Evolutionary conservation across 1,284 basidiomycete genomes (phyloP).

Genomic region (Volvariella surrecta): DNA sequence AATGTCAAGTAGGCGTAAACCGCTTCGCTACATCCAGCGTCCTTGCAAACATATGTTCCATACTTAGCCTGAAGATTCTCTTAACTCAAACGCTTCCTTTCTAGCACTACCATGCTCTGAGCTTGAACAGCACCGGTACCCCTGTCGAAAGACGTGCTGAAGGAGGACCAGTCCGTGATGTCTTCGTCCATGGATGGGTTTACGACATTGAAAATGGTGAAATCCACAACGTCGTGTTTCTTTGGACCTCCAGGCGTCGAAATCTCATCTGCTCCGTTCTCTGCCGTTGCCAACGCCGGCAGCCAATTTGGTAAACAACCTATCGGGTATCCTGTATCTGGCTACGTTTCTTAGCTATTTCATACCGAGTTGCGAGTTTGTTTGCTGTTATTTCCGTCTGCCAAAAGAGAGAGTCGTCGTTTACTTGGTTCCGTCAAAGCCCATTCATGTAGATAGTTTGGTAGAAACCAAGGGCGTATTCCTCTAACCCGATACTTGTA

Average conservation of each 20-base stretch:
- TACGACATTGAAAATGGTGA: conserved; percentile 29
- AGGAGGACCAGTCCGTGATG: conserved; percentile 1
- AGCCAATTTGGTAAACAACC: too few species aligned
- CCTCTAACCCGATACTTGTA: too few species aligned
- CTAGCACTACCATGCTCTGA: background rate
- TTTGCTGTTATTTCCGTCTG: too few species aligned
- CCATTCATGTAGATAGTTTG: too few species aligned
- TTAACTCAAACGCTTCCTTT: background rate
- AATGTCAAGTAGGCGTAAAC: conserved; percentile 33
- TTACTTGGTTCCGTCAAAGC: too few species aligned
- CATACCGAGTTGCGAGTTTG: too few species aligned
- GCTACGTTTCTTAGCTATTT: too few species aligned
- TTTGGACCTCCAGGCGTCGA: conserved; percentile 23
- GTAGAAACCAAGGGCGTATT: too few species aligned
- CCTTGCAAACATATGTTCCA: conserved; percentile 14
- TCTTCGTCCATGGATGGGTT: conserved; percentile 30
- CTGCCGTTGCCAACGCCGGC: background rate
- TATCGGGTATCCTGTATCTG: too few species aligned
- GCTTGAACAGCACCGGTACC: background rate
- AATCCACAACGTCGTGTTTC: conserved; percentile 25
- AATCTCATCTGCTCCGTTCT: conserved; percentile 20
- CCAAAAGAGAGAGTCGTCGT: too few species aligned
- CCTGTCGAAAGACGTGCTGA: background rate
- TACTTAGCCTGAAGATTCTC: background rate
- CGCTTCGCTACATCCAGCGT: conserved; percentile 40